phyloP scores from a whole-genome alignment of 1,139 yeast species.

The Schwanniomyces etchellsii region DNA sequence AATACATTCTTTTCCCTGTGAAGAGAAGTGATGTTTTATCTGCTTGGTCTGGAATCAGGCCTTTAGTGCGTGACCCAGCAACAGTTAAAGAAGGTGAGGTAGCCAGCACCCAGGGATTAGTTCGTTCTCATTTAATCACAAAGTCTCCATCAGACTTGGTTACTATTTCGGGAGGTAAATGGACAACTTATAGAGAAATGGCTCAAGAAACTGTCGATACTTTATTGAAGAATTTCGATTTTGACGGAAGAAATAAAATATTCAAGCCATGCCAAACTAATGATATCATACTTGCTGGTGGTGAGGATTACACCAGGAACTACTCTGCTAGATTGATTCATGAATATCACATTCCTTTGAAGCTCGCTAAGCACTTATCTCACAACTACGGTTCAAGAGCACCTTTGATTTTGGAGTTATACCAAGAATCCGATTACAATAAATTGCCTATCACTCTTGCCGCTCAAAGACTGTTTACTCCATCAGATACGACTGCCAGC shows the following conservation, averaged over 20 bases:
- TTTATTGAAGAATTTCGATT: constrained; percentile 49
- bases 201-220: constrained; percentile 89
- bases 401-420: constrained; percentile 67
- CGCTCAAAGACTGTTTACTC: constrained; percentile 27
- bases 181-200: constrained; percentile 99
- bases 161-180: constrained; percentile 94
- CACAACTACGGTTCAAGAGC: constrained; percentile 90
- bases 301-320: constrained; percentile 60
- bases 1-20: constrained; percentile 84
- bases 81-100: constrained; percentile 44
- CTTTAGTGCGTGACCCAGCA: constrained; percentile 85
- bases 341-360: constrained; percentile 66
- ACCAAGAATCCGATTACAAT: constrained; percentile 46
- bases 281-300: constrained; percentile 66
- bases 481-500: constrained; percentile 29
- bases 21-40: constrained; percentile 85
- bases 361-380: constrained; percentile 77
- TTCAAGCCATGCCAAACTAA: constrained; percentile 61
- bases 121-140: constrained; percentile 81
- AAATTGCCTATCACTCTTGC: constrained; percentile 63
- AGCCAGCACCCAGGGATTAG: constrained; percentile 69
- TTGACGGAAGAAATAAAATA: constrained; percentile 24
- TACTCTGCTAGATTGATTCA: constrained; percentile 79
- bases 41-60: constrained; percentile 97
- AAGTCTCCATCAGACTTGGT: constrained; percentile 69